Conservation (phyloP, 306 rosid genomes). For the Acacia confusa region DNA sequence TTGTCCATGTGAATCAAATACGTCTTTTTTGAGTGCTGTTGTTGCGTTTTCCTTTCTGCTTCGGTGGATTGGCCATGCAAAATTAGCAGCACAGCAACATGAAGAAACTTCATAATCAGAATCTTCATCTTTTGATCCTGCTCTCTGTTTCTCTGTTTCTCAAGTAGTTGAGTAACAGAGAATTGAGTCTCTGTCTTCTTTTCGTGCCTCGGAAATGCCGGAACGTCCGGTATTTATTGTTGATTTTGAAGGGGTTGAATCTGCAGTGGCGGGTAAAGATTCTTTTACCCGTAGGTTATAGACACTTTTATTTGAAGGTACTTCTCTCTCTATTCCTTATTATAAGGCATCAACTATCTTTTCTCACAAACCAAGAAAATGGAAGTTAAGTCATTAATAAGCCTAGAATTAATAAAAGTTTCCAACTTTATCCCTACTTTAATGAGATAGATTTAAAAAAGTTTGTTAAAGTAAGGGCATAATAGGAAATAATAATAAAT, state of each 20-base stretch:
- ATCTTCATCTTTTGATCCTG: constrained; percentile 38
- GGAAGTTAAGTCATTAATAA: too few relatives aligned
- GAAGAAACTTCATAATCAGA: constrained; percentile 31
- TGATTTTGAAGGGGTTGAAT: constrained; percentile 1
- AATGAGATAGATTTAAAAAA: too few relatives aligned
- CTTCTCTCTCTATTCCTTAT: too few relatives aligned
- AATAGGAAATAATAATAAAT: too few relatives aligned
- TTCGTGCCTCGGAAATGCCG: constrained; percentile 5
- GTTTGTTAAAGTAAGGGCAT: too few relatives aligned
- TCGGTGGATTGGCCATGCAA: constrained; percentile 5
- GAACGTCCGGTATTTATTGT: constrained; percentile 38
- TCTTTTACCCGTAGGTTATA: constrained; percentile 1
- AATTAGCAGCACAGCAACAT: constrained; percentile 33
- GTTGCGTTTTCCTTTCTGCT: constrained; percentile 40
- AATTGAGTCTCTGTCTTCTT: neutral
- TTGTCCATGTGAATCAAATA: constrained; percentile 86
- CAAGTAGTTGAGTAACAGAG: neutral
- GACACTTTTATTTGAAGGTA: neutral
- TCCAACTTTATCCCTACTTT: too few relatives aligned
- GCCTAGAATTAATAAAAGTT: too few relatives aligned
- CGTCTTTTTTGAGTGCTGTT: constrained; percentile 47
- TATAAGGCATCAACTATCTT: too few relatives aligned
- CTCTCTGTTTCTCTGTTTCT: neutral
- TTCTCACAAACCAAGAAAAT: too few relatives aligned
- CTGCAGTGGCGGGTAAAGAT: neutral